Percentiles rank a stretch among this genome's conserved stretches.
Evolutionary conservation across 1,139 yeast genomes (phyloP).

Genomic region (Diutina scorzettiae): DNA sequence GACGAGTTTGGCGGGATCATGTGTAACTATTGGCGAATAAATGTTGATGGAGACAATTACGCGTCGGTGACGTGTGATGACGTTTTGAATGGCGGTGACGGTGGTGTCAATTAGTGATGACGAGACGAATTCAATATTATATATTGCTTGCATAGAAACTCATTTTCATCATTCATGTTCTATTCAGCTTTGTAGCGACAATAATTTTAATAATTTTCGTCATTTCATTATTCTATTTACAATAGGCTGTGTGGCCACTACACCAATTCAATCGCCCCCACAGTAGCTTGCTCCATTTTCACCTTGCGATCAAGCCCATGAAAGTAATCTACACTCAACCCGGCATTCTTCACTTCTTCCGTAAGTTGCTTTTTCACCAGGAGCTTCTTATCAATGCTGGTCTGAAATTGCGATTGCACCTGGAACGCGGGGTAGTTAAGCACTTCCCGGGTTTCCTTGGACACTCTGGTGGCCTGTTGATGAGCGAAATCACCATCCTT

Average conservation of each 20-base stretch:
- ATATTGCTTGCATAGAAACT: too few relatives aligned
- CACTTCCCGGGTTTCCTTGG: slow-evolving; percentile 76
- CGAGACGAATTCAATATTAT: too few relatives aligned
- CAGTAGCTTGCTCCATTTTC: neutral
- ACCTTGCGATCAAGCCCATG: slow-evolving; percentile 38
- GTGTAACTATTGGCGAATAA: too few relatives aligned
- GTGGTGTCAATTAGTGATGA: neutral
- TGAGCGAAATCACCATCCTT: slow-evolving; percentile 65
- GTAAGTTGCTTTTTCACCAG: slow-evolving; percentile 48
- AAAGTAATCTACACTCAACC: slow-evolving; percentile 50
- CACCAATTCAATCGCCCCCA: neutral
- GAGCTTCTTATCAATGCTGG: slow-evolving; percentile 50
- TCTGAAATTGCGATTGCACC: slow-evolving; percentile 66
- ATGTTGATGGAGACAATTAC: too few relatives aligned
- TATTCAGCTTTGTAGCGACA: too few relatives aligned
- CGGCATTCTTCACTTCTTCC: slow-evolving; percentile 44
- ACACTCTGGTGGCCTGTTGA: slow-evolving; percentile 61
- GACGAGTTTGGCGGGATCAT: too few relatives aligned
- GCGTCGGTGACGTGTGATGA: too few relatives aligned
- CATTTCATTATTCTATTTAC: too few relatives aligned
- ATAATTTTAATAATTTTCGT: too few relatives aligned
- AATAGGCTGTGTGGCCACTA: neutral
- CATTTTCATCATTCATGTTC: too few relatives aligned
- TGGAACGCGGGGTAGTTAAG: slow-evolving; percentile 75
- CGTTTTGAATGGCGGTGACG: neutral